Evolutionary conservation across 2,329 filamentous ascomycete species (phyloP), one percentile per base, ranked within the genome.

Genomic region (Colletotrichum sp.): DNA sequence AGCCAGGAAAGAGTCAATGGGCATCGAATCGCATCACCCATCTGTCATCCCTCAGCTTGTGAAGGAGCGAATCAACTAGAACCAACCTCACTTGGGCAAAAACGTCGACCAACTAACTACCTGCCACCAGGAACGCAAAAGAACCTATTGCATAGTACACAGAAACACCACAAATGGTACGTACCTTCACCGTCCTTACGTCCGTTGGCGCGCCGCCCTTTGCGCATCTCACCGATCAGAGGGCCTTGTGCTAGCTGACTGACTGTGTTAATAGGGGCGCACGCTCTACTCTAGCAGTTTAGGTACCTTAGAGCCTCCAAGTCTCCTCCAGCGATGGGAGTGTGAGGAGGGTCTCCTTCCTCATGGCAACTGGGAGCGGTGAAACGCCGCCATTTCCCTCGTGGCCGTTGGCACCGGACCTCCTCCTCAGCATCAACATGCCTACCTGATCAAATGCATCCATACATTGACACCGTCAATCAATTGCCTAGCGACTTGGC

Each of bases 121-220:
- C 38, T 48, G 43, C 43, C 43, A 21, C 43, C 43, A 48, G 43
- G 43, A 48, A 48, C 43, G n/a, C 18, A 30, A 48, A 65, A 48
- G 0, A n/a, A 7, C 26, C 32, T 13, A 32, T 13, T 32, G 32
- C 32, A 32, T 32, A 12, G 32, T 8, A 28, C 56, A 13, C 18
- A 13, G 18, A 32, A 32, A 30, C 15, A n/a, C 58, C 18, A 61
- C 30, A 0, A 1, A 7, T 12, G 15, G 28, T 62, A 62, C 55
- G 56, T 64, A 36, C 36, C 67, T 18, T 70, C 67, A 70, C 67
- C 67, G 56, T 61, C 56, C 67, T 62, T 73, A 56, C 56, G 64
- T 66, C 70, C 62, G 64, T 34, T 66, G 52, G 62, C 32, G 28
- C 32, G 13, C 21, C n/a, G 43, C 43, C 43, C 43, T 48, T 48